Percentiles rank a stretch among this genome's conserved stretches.
These are phyloP conservation scores for Cucurbitaria berberidis DNA, from an alignment of 2,329 filamentous ascomycete species.

Conservation along the genomic window DNA sequence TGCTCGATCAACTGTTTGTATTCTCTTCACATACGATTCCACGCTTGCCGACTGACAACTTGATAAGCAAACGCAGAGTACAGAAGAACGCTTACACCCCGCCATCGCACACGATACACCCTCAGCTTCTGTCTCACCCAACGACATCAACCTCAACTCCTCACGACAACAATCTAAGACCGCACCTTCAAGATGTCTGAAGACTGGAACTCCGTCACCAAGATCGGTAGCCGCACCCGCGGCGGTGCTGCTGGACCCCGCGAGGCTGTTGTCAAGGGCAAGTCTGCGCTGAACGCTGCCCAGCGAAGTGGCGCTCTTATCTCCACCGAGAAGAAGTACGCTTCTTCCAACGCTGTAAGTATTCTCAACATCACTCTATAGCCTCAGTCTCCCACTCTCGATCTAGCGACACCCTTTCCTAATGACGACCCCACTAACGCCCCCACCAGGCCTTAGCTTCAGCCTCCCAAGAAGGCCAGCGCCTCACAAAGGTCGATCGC, in stretches of 20 bases:
- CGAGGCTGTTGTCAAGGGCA: constrained; percentile 89
- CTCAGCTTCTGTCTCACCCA: constrained; percentile 10
- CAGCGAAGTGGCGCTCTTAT: constrained; percentile 78
- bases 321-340: constrained; percentile 90
- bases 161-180: constrained; percentile 1
- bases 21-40: constrained; percentile 4
- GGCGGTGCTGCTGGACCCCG: constrained; percentile 70
- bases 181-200: constrained; percentile 63
- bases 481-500: constrained; percentile 96
- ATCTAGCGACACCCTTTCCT: not conserved
- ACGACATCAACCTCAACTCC: constrained; percentile 12
- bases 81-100: constrained; percentile 19
- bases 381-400: not conserved
- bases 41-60: constrained; percentile 14
- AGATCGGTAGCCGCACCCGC: constrained; percentile 87
- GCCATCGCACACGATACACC: constrained; percentile 12
- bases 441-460: constrained; percentile 47
- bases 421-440: constrained; percentile 13
- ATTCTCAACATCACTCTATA: not conserved
- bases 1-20: constrained; percentile 4
- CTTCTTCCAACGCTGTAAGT: constrained; percentile 79
- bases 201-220: constrained; percentile 88
- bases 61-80: constrained; percentile 8
- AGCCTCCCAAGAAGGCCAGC: constrained; percentile 77
- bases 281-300: constrained; percentile 85